Base-by-base conservation (phyloP, 192 early-diverging fungal species). In the Coemansia sp. region DNA sequence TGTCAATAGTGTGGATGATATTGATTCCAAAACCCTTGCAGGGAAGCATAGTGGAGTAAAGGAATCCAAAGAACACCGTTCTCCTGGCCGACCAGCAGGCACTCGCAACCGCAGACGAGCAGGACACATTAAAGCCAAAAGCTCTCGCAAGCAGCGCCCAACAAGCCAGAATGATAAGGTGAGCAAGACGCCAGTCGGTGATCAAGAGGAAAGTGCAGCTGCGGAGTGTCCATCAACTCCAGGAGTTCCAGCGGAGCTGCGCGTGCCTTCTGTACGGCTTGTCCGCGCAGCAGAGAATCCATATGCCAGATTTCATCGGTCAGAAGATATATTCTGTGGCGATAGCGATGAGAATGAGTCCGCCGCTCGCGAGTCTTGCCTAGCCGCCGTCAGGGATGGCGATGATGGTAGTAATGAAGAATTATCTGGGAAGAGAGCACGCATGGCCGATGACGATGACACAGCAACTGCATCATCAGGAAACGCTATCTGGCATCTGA, bases 401-500 rank as follows among this genome's bases (percentile, higher is more conserved):
- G 4, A 25, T 11, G 23, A 39, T 32, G 19, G 25, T 51, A 20
- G n/a, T 30, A 4, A 17, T 11, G 24, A 32, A n/a, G 22, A 62
- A 27, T 8, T 24, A 62, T 24, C 54, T 4, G 54, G 25, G 22
- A 56, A 56, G 10, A 4, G 7, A 7, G 4, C 23, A 5, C 54
- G 54, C 17, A n/a, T 25, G 11, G 25, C 14, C 54, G 46, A 25
- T 0, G 36, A 27, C 31, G 50, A 66, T 5, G n/a, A 42, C 3
- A 54, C 42, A 50, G 56, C 23, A 36, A 57, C n/a, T 20, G 36
- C 33, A 6, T 27, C 57, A 2, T 67, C 65, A 6, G 59, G 54
- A 17, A 67, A 59, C 50, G 66, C 66, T n/a, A 62, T 75, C n/a
- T 75, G 73, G 76, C 63, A 79, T 21, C 55, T 77, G 5, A 69